Evolutionary conservation across 148 eudicot genomes (phyloP).

Genomic region (Camellia granthamiana): DNA sequence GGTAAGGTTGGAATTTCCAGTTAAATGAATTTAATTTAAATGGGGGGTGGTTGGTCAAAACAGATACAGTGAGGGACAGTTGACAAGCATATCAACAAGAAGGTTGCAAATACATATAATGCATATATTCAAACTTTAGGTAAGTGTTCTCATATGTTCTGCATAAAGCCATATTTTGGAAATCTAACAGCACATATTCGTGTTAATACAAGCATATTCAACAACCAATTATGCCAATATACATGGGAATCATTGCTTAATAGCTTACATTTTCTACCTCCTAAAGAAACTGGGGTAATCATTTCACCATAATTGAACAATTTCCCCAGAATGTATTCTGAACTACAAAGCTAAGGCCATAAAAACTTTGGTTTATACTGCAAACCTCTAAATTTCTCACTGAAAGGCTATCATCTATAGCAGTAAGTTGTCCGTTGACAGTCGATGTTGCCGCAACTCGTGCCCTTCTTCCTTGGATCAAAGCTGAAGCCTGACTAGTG

Average conservation of each 20-base stretch:
- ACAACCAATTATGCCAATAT: background rate
- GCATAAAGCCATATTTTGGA: background rate
- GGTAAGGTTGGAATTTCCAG: no score
- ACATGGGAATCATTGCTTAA: background rate
- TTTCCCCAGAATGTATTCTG: background rate
- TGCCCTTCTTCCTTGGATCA: no score
- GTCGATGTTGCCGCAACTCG: conserved; percentile 24
- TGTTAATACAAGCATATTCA: background rate
- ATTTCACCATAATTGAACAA: background rate
- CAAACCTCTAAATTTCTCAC: conserved; percentile 86
- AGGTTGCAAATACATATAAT: background rate
- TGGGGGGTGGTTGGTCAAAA: no score
- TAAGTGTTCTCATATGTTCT: background rate
- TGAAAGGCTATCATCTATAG: conserved; percentile 80
- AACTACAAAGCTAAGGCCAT: background rate
- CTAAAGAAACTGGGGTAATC: background rate
- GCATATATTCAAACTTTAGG: background rate
- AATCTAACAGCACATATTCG: background rate
- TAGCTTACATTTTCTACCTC: background rate
- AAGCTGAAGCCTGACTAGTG: no score
- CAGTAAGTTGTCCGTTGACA: conserved; percentile 74
- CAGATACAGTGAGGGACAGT: no score
- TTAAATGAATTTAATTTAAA: no score
- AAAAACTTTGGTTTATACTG: background rate
- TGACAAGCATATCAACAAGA: no score